These are phyloP conservation scores for Solanum sejunctum DNA, from an alignment of 257 asterid genomes.

Conservation along the genomic window DNA sequence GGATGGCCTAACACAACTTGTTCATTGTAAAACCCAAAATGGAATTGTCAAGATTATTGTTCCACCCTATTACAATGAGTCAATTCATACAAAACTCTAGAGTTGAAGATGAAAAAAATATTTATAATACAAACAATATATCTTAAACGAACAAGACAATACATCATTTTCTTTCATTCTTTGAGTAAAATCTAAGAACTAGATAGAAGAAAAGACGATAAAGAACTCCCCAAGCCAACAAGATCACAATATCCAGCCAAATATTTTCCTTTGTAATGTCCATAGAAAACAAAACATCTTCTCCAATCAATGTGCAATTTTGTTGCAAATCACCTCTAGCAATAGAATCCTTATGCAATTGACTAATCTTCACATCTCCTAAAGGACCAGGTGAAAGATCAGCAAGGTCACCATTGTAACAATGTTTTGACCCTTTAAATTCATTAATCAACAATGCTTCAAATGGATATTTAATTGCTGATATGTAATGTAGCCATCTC, in stretches of 20 bases:
- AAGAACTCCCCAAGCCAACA: constrained; percentile 57
- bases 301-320: constrained; percentile 54
- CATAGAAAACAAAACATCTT: constrained; percentile 60
- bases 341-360: constrained; percentile 35
- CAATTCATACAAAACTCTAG: neutral
- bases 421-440: constrained; percentile 40
- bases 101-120: neutral
- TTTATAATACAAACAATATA: neutral
- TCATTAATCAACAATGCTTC: constrained; percentile 76
- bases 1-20: neutral
- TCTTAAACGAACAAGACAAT: neutral
- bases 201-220: constrained; percentile 48
- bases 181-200: constrained; percentile 53
- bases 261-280: constrained; percentile 33
- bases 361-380: constrained; percentile 51
- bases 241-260: constrained; percentile 44
- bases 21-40: neutral
- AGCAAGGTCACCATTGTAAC: constrained; percentile 31
- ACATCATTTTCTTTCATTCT: constrained; percentile 45
- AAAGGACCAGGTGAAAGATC: constrained; percentile 84
- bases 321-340: constrained; percentile 2
- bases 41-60: neutral
- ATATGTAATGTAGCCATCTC: constrained; percentile 79
- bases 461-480: constrained; percentile 86
- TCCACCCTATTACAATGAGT: neutral